Evolutionary conservation across 441 rosid genomes (phyloP), one percentile per base, ranked within the genome.

Genomic region (Syzygium syzygioides): DNA sequence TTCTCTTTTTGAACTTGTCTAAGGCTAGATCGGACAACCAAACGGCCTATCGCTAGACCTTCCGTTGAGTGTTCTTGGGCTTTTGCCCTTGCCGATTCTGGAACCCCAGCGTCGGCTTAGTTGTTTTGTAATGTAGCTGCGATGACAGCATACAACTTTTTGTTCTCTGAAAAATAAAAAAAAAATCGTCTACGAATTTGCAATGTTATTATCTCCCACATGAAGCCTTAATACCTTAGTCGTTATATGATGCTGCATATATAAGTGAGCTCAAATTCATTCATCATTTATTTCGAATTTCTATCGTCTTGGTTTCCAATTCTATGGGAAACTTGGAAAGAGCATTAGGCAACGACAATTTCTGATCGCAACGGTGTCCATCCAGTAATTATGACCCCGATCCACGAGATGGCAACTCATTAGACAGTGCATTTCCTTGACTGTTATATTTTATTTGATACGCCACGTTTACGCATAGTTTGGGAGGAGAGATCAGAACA

Each of bases 121-220:
- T 19, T 68, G 48, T 34, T 62, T 68, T 34, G 48, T 20, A 34
- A 68, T 19, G 79, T 1, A 34, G 79, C 10, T 34, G 48, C 26
- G 26, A 9, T 2, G 79, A 68, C 34, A 48, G 79, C 48, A 19
- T 34, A 32, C 45, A 19, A 34, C 48, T 68, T 68, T 68, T 68
- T 68, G 48, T 34, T 11, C 26, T 68, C 14, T 68, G 41, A 34
- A 34, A 64, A 68, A 18, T 18, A 10, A 2, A 10, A 2, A 2
- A 37, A 34, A 9, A 20, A 0, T 10, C 8, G 0, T 68, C 48
- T 34, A 4, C 4, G 1, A 17, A 34, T 34, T 68, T 18, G 48
- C 0, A 1, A 19, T 68, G 5, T 1, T 18, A 19, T 68, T 2
- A 9, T 68, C 5, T 7, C 79, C 0, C 48, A 2, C 3, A 20